Conservation (phyloP, 352 stramenopile genomes). For the Pilasporangium apinafurcum region DNA sequence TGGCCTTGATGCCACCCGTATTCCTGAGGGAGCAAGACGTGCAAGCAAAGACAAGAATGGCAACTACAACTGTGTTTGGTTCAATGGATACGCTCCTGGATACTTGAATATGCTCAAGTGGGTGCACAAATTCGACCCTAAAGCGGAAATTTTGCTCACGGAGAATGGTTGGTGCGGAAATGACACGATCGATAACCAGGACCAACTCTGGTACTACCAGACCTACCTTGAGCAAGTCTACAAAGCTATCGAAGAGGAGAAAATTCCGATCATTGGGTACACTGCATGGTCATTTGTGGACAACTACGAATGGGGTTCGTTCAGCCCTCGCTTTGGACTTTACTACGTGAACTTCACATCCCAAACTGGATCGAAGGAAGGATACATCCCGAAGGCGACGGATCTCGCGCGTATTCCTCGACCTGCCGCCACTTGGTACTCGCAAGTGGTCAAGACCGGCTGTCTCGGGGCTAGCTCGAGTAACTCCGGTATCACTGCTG, state of each 20-base stretch:
- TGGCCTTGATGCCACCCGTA: constrained; percentile 44
- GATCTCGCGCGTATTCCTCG: constrained; percentile 11
- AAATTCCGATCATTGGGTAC: constrained; percentile 85
- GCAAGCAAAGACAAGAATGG: constrained; percentile 20
- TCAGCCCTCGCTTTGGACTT: constrained; percentile 43
- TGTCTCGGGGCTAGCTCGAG: too few species aligned
- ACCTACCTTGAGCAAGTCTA: constrained; percentile 40
- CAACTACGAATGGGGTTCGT: constrained; percentile 93
- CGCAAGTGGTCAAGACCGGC: constrained; percentile 31
- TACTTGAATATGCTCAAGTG: constrained; percentile 64
- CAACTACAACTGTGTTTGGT: constrained; percentile 28
- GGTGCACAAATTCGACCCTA: constrained; percentile 46
- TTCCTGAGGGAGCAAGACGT: constrained; percentile 47
- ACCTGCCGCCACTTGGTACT: constrained; percentile 10
- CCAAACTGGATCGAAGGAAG: constrained; percentile 27
- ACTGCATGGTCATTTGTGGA: constrained; percentile 93
- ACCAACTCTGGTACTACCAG: constrained; percentile 3
- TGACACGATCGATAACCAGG: constrained; percentile 1
- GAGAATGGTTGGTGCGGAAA: constrained; percentile 4
- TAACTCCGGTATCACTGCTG: too few species aligned
- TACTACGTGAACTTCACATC: constrained; percentile 50
- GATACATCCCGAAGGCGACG: constrained; percentile 38
- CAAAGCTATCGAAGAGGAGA: constrained; percentile 40
- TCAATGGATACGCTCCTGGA: constrained; percentile 33
- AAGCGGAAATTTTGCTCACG: constrained; percentile 6